phyloP scores from a whole-genome alignment of 2,329 filamentous ascomycete species.

The Parafenestella ontariensis region DNA sequence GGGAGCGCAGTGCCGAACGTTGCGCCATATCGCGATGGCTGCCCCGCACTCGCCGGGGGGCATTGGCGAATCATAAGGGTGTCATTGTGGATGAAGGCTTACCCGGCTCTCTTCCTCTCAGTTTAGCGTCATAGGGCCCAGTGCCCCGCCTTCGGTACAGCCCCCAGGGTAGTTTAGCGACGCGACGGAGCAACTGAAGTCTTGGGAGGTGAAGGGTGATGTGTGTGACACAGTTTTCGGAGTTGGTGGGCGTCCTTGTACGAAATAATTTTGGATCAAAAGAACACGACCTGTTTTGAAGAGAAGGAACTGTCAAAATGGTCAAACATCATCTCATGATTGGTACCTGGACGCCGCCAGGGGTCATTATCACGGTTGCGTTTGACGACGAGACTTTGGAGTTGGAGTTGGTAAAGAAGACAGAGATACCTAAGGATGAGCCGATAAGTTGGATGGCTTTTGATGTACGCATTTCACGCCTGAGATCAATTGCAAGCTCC shows the following conservation, averaged over 20 bases:
- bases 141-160: slow-evolving; percentile 34
- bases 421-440: slow-evolving; percentile 80
- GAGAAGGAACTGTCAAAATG: slow-evolving; percentile 23
- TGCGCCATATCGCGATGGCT: slow-evolving; percentile 12
- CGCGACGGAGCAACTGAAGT: slow-evolving; percentile 12
- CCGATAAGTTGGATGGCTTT: slow-evolving; percentile 96
- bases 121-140: slow-evolving; percentile 2
- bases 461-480: slow-evolving; percentile 63
- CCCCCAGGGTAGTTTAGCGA: slow-evolving; percentile 15
- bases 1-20: slow-evolving; percentile 28
- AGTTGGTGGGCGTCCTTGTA: slow-evolving; percentile 3
- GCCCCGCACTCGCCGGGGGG: slow-evolving; percentile 26
- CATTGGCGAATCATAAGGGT: slow-evolving; percentile 64
- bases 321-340: slow-evolving; percentile 94
- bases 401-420: slow-evolving; percentile 78
- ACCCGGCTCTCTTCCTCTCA: slow-evolving; percentile 28
- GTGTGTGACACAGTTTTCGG: neutral
- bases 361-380: slow-evolving; percentile 86
- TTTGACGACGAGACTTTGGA: slow-evolving; percentile 84
- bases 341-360: slow-evolving; percentile 88
- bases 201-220: neutral
- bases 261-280: neutral
- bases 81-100: slow-evolving; percentile 32
- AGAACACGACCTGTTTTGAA: neutral
- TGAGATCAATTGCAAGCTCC: neutral